Evolutionary conservation across 441 rosid genomes (phyloP).

Genomic region (Euphorbia celastroides): DNA sequence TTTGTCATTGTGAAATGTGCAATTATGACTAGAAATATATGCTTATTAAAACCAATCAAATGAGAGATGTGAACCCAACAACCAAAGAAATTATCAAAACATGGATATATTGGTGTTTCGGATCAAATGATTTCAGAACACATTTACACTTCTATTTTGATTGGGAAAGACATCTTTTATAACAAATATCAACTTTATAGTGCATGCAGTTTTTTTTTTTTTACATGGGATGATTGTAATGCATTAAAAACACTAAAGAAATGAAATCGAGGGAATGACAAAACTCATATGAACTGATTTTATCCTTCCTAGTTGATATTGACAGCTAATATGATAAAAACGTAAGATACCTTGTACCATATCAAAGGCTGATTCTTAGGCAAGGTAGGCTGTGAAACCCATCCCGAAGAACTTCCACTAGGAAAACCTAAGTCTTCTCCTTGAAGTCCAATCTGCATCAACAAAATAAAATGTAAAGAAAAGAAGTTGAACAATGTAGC

Average conservation of each 20-base stretch:
- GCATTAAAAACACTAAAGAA: background rate
- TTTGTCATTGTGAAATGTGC: no score
- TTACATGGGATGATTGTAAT: background rate
- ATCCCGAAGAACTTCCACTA: slow-evolving; percentile 64
- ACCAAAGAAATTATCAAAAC: background rate
- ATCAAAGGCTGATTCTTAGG: slow-evolving; percentile 71
- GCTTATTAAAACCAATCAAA: background rate
- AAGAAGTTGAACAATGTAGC: background rate
- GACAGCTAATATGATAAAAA: background rate
- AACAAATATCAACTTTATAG: background rate
- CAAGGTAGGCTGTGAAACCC: slow-evolving; percentile 57
- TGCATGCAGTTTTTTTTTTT: no score
- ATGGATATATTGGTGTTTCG: background rate
- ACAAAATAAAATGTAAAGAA: slow-evolving; percentile 11
- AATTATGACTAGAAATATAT: background rate
- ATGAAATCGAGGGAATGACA: no score
- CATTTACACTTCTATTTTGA: background rate
- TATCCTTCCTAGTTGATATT: background rate
- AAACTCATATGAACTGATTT: background rate
- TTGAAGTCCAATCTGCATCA: slow-evolving; percentile 68
- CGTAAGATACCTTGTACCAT: slow-evolving; percentile 88
- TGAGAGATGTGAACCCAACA: background rate
- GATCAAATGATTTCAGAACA: background rate
- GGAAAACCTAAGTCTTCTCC: slow-evolving; percentile 71
- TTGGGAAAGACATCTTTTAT: background rate